Base-by-base conservation (phyloP, 2,329 filamentous ascomycete species). In the Alternaria tenuissima region DNA sequence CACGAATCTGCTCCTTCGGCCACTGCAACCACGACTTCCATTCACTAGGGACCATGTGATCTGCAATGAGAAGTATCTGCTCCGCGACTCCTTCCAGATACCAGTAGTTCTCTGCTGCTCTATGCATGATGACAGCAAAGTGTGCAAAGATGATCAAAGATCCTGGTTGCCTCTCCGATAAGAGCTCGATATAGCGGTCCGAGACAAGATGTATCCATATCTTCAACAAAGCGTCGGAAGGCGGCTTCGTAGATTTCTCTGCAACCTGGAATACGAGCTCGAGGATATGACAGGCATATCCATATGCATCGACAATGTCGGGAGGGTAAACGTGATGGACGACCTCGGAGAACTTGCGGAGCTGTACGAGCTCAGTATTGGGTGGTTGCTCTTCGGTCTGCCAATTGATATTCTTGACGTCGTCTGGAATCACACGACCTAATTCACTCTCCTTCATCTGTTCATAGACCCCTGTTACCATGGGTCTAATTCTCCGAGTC, bases 71-170 rank as follows among this genome's bases (percentile, higher is more conserved):
- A 2, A 75, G 49, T 26, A 75, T 69, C 49, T 68, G 68, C 38
- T 73, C 70, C 3, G 71, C 63, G 7, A 66, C 44, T 1, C 71
- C 72, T 16, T 67, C 62, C 22, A 75, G 34, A 39, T 68, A 75
- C 72, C 72, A 75, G 34, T 72, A 71, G 20, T 59, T 56, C 14
- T 60, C 41, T n/a, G 68, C 61, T 8, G 66, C 61, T 38, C 67
- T 65, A 20, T 57, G 52, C 7, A 79, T 44, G 20, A 79, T 54
- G 9, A 78, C 73, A 22, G 74, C 76, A 53, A 73, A 79, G 57
- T 79, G 73, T 14, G 76, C 73, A 47, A 79, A 69, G 26, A 79
- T 75, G 49, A 78, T 71, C 51, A 79, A 55, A 18, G 75, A 74
- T 7, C 72, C 68, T 4, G 75, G 74, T 44, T 77, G 71, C 36